These are phyloP conservation scores for Naganishia antarctica DNA, from an alignment of 768 basidiomycete genomes.

Conservation along the genomic window DNA sequence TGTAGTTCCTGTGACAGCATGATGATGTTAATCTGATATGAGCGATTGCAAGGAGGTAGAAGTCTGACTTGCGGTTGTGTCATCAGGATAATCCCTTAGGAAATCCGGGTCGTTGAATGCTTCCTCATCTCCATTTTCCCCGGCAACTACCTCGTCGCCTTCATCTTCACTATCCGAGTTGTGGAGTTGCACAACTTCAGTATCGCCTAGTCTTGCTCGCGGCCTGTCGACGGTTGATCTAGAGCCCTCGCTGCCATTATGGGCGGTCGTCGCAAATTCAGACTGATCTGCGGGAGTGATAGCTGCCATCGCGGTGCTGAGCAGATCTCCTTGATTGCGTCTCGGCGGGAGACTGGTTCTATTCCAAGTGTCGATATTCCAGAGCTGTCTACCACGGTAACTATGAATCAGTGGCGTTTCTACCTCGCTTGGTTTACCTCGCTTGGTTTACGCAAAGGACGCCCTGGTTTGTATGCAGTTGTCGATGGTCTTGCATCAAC, in stretches of 20 bases:
- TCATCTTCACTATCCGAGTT: constrained; percentile 54
- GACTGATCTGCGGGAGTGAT: constrained; percentile 7
- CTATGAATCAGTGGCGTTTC: no score
- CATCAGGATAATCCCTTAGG: constrained; percentile 72
- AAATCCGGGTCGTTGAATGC: constrained; percentile 54
- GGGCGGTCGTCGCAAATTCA: not conserved
- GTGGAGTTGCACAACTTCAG: constrained; percentile 39
- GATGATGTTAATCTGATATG: no score
- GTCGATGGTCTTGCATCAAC: no score
- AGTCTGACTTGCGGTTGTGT: constrained; percentile 69
- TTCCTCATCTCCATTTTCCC: constrained; percentile 37
- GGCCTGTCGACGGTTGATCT: constrained; percentile 31
- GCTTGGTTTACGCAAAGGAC: not conserved
- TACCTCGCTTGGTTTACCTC: not conserved
- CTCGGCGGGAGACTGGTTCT: no score
- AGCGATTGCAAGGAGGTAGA: not conserved
- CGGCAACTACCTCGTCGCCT: constrained; percentile 53
- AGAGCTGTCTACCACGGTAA: no score
- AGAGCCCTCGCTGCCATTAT: not conserved
- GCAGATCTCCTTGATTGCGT: no score
- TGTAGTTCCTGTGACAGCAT: constrained; percentile 67
- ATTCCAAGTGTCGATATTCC: no score
- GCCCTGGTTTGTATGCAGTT: no score
- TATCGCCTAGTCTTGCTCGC: constrained; percentile 42
- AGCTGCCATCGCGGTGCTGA: not conserved